Evolutionary conservation across 140 eudicot species (phyloP), one percentile per base, ranked within the genome.

Genomic region (Oenanthe javanica): DNA sequence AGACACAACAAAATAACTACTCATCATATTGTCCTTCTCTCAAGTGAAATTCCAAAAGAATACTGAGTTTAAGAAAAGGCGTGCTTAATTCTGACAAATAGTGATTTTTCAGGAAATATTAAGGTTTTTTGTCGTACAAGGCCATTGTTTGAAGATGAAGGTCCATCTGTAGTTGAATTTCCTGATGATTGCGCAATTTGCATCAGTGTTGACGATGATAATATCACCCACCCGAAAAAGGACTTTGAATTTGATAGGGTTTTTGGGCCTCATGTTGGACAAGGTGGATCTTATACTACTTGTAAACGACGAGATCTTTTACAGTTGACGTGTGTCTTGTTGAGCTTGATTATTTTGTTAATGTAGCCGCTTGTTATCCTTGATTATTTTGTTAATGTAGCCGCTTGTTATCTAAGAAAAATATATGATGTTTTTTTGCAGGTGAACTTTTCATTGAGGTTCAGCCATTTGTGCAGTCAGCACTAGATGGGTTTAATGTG

Each of bases 401-500:
- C 43, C 50, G 61, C 51, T 71, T 54, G 31, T 82, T 82, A 42
- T 78, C 71, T 78, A 42, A 80, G 79, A 55, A 42, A 66, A 70
- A 69, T 70, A 59, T 71, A 27, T 76, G 75, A 78, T 52, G 70
- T 66, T 75, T 9, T 9, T 77, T 73, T 82, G 93, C 96, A 96
- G 99, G 93, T 70, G 98, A 96, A 85, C 93, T 96, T 81, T 96
- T 96, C 82, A 79, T 85, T 82, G 99, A 91, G 86, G 93, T 96
- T 85, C 99, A 96, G 83, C 98, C 99, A 76, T 96, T 91, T 89
- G 97, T 96, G 79, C 99, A 93, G 96, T 96, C 99, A 79, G 99
- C 97, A 25, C 90, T 96, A 88, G 99, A 96, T 85, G 99, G 99
- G 52, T 91, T 88, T 85, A 96, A 93, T 83, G 99, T 96, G 23